These are phyloP conservation scores for Salix suchowensis DNA, from an alignment of 345 rosid genomes.

Conservation along the genomic window DNA sequence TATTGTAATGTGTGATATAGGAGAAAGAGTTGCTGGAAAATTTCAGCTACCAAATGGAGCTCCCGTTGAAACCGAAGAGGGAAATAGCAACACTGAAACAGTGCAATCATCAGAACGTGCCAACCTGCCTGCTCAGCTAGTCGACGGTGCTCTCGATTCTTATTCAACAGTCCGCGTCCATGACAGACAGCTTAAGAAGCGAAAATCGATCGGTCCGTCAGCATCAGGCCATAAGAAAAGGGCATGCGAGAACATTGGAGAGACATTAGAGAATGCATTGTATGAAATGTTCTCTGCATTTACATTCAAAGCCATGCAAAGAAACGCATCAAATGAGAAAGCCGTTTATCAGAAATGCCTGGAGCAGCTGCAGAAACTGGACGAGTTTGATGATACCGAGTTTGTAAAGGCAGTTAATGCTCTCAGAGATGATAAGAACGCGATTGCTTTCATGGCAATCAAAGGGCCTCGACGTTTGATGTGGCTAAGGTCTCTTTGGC, in stretches of 20 bases:
- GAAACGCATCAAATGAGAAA: conserved; percentile 20
- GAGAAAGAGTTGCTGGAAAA: conserved; percentile 28
- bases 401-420: conserved; percentile 29
- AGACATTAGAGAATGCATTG: conserved; percentile 24
- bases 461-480: conserved; percentile 26
- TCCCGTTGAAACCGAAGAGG: conserved; percentile 23
- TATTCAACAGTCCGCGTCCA: conserved; percentile 28
- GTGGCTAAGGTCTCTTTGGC: conserved; percentile 35
- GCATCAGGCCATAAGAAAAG: conserved; percentile 23
- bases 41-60: conserved; percentile 12
- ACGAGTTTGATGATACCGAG: conserved; percentile 26
- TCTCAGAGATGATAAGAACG: conserved; percentile 36
- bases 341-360: conserved; percentile 30
- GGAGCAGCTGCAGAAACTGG: conserved; percentile 36
- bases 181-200: conserved; percentile 21
- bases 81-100: conserved; percentile 35
- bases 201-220: conserved; percentile 12
- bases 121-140: conserved; percentile 21
- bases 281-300: conserved; percentile 30
- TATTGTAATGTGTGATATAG: conserved; percentile 14
- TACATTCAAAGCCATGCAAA: conserved; percentile 16
- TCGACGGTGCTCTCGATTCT: conserved; percentile 33
- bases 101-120: conserved; percentile 29
- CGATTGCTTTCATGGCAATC: conserved; percentile 32
- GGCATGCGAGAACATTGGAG: conserved; percentile 15